Evolutionary conservation across 768 basidiomycete genomes (phyloP).

Genomic region (Coprinopsis sp.): DNA sequence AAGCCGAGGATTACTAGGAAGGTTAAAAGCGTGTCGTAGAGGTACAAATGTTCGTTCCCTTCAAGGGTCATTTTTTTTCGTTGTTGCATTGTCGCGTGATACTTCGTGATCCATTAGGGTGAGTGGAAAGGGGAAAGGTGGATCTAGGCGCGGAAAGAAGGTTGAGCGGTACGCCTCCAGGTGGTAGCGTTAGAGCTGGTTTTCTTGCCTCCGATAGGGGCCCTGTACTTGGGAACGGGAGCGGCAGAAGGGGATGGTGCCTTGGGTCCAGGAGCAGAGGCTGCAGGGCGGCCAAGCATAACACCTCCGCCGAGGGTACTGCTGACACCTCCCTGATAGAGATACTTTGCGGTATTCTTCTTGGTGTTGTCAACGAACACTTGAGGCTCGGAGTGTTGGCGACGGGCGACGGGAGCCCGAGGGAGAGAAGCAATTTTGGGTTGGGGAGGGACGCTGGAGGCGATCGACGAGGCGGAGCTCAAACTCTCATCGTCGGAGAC

Average conservation of each 20-base stretch:
- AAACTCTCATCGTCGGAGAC: slow-evolving; percentile 28
- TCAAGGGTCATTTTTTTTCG: too few relatives aligned
- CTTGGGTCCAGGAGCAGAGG: neutral
- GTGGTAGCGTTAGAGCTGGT: slow-evolving; percentile 8
- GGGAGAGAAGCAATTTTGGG: slow-evolving; percentile 3
- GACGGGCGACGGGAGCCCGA: slow-evolving; percentile 1
- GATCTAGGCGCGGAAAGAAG: slow-evolving; percentile 9
- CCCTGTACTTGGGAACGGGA: slow-evolving; percentile 15
- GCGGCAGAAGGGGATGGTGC: slow-evolving; percentile 3
- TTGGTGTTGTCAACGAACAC: slow-evolving; percentile 24
- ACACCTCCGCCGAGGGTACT: slow-evolving; percentile 41
- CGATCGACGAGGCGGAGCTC: slow-evolving; percentile 28
- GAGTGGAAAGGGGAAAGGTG: neutral
- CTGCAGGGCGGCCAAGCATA: slow-evolving; percentile 32
- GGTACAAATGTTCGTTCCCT: too few relatives aligned
- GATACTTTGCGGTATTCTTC: slow-evolving; percentile 29
- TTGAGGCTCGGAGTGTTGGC: slow-evolving; percentile 5
- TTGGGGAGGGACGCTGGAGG: slow-evolving; percentile 17
- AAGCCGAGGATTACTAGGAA: neutral
- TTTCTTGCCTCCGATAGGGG: slow-evolving; percentile 16
- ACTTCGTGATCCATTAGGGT: neutral
- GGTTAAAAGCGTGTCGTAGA: neutral
- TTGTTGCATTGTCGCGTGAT: neutral
- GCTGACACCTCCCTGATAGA: slow-evolving; percentile 40
- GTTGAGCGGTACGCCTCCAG: slow-evolving; percentile 13